Evolutionary conservation across 495 filamentous ascomycete species (phyloP), one percentile per base, ranked within the genome.

Genomic region (Sporormia fimetaria): DNA sequence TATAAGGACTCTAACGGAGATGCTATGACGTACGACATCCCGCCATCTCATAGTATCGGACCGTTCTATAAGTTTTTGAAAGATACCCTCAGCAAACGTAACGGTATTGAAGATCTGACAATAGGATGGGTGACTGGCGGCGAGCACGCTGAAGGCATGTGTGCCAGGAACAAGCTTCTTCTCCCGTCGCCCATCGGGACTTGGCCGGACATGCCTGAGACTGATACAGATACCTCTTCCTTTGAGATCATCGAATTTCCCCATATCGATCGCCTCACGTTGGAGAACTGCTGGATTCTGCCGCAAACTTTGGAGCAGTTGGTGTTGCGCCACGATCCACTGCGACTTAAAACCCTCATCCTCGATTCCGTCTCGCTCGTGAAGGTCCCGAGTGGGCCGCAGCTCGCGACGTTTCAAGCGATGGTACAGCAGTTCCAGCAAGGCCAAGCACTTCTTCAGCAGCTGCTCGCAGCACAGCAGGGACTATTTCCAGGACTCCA

Each of bases 101-200:
- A 54, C 15, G 63, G 59, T 8, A 65, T 78, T 50, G 66, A 60
- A 32, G 62, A 47, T 7, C 58, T 78, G 1, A 65, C 63, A 18
- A 61, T 78, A 16, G 74, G 74, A 25, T 78, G 69, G 64, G 37
- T 63, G 16, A 65, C 64, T 33, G 74, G 74, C 27, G 74, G 74
- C 17, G 74, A 78, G 57, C 61, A 69, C 28, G 70, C 69, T 9
- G 34, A 63, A 28, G 73, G 74, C 15, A 43, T 68, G 8, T 61
- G 57, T 34, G 69, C 73, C 10, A 65, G 74, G 30, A 71, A 70
- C 45, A 54, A 54, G 11, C 55, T 67, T 38, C 24, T 78, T 18
- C 53, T 78, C 1, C 68, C 73, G 1, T 69, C 71, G 9, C 73
- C 73, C 2, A 53, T 73, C 32, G 25, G 25, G 12, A 27, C 25